Evolutionary conservation across 352 stramenopile species (phyloP).

Genomic region (Aphanomyces stellatus): DNA sequence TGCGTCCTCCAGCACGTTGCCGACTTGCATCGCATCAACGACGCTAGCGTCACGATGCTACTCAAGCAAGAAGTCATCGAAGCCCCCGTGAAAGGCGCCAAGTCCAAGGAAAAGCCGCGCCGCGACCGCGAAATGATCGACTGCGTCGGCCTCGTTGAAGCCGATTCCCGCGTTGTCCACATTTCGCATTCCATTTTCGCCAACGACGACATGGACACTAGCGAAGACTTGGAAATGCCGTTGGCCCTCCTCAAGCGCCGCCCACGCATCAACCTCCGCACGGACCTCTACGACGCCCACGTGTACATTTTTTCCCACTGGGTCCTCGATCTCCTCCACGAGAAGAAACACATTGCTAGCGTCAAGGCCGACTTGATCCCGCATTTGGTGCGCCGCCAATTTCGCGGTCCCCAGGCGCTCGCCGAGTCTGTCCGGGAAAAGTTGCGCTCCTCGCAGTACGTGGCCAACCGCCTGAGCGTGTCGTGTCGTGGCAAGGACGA

Average conservation of each 20-base stretch:
- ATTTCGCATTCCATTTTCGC: constrained; percentile 67
- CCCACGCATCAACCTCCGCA: constrained; percentile 62
- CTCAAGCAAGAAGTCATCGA: constrained; percentile 39
- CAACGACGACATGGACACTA: constrained; percentile 27
- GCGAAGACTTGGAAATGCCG: constrained; percentile 65
- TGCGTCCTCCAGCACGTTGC: constrained; percentile 71
- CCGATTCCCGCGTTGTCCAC: constrained; percentile 60
- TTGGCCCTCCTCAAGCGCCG: constrained; percentile 68
- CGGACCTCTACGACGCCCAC: constrained; percentile 72
- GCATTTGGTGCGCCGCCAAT: constrained; percentile 67
- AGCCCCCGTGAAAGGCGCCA: constrained; percentile 33
- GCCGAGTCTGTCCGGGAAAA: constrained; percentile 48
- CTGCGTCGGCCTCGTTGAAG: constrained; percentile 60
- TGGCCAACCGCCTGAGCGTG: constrained; percentile 54
- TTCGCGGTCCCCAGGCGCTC: constrained; percentile 48
- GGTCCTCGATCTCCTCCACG: constrained; percentile 62
- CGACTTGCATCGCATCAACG: constrained; percentile 74
- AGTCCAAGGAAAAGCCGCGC: constrained; percentile 42
- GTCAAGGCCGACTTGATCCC: constrained; percentile 78
- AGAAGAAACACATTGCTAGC: constrained; percentile 80
- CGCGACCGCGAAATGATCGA: constrained; percentile 77
- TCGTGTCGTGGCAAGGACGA: constrained; percentile 39
- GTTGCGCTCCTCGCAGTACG: constrained; percentile 38
- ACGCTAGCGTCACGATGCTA: constrained; percentile 79
- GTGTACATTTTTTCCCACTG: constrained; percentile 83